Conservation (phyloP, 1,284 basidiomycete species). For the Boletellus deceptivus region DNA sequence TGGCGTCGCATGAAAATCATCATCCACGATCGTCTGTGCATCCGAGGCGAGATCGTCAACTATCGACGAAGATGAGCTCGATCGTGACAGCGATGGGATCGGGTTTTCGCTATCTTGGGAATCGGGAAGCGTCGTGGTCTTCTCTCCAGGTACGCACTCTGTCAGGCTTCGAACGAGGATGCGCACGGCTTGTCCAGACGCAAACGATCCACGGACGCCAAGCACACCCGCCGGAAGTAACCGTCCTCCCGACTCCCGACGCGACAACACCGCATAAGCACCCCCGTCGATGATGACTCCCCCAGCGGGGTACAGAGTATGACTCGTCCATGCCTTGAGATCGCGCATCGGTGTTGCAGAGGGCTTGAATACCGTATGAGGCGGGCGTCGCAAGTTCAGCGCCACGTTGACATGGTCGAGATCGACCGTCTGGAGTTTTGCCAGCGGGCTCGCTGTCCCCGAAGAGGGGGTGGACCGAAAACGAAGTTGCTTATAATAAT, state of each 20-base stretch:
- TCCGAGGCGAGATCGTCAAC: slow-evolving; percentile 32
- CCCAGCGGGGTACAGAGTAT: slow-evolving; percentile 88
- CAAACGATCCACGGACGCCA: slow-evolving; percentile 86
- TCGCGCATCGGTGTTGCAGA: slow-evolving; percentile 77
- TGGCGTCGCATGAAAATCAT: slow-evolving; percentile 27
- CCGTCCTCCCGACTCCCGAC: slow-evolving; percentile 85
- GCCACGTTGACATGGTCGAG: slow-evolving; percentile 26
- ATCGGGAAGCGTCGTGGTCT: slow-evolving; percentile 10
- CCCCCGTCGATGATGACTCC: slow-evolving; percentile 87
- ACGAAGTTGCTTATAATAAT: slow-evolving; percentile 56
- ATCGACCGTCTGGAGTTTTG: slow-evolving; percentile 26
- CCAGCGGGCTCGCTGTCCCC: slow-evolving; percentile 39
- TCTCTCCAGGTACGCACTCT: slow-evolving; percentile 27
- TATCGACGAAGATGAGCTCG: slow-evolving; percentile 36
- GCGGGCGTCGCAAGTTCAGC: slow-evolving; percentile 46
- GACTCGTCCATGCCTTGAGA: slow-evolving; percentile 93
- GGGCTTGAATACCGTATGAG: slow-evolving; percentile 88
- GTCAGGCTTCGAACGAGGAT: slow-evolving; percentile 61
- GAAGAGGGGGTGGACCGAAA: slow-evolving; percentile 37
- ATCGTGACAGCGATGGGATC: slow-evolving; percentile 37
- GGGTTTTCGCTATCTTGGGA: slow-evolving; percentile 34
- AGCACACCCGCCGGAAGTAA: slow-evolving; percentile 89
- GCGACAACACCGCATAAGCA: slow-evolving; percentile 82
- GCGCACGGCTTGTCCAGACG: slow-evolving; percentile 90
- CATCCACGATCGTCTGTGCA: slow-evolving; percentile 27